Conservation (phyloP, 139 green algal genomes). For the Tetraselmis chui region DNA sequence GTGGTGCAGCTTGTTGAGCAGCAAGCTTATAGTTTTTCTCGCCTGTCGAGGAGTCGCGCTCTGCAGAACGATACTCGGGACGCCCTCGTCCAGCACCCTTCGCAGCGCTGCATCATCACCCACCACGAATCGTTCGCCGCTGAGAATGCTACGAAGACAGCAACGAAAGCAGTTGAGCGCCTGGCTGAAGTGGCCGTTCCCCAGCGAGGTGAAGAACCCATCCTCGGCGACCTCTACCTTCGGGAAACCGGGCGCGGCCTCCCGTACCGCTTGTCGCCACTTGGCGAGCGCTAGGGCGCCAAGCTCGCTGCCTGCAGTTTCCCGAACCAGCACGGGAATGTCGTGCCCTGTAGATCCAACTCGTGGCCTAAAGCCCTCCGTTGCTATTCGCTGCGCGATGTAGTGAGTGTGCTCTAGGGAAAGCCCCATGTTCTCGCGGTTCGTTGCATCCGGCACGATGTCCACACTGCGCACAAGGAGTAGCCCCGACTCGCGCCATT, state of each 20-base stretch:
- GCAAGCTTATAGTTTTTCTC: not conserved
- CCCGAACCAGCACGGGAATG: conserved; percentile 7
- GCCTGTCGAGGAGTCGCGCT: not conserved
- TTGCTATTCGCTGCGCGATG: not conserved
- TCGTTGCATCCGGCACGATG: conserved; percentile 5
- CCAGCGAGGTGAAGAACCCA: not conserved
- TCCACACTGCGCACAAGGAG: not conserved
- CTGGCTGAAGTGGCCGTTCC: conserved; percentile 13
- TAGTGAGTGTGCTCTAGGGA: conserved; percentile 4
- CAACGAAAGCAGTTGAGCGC: conserved; percentile 3
- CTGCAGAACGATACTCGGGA: conserved; percentile 3
- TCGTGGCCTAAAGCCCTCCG: conserved; percentile 2
- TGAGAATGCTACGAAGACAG: not conserved
- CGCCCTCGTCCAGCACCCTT: not conserved
- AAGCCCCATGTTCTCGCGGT: conserved; percentile 3
- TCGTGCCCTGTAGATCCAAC: conserved; percentile 1
- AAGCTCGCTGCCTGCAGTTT: not conserved
- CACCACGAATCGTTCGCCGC: not conserved
- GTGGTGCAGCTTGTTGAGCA: conserved; percentile 7
- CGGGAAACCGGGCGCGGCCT: not conserved
- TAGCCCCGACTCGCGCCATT: not conserved
- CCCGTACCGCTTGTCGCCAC: not conserved
- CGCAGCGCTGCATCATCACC: not conserved
- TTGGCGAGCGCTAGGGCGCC: not conserved
- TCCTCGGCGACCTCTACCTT: not conserved